Evolutionary conservation across 768 basidiomycete genomes (phyloP).

Genomic region (Tricholoma furcatifolium): DNA sequence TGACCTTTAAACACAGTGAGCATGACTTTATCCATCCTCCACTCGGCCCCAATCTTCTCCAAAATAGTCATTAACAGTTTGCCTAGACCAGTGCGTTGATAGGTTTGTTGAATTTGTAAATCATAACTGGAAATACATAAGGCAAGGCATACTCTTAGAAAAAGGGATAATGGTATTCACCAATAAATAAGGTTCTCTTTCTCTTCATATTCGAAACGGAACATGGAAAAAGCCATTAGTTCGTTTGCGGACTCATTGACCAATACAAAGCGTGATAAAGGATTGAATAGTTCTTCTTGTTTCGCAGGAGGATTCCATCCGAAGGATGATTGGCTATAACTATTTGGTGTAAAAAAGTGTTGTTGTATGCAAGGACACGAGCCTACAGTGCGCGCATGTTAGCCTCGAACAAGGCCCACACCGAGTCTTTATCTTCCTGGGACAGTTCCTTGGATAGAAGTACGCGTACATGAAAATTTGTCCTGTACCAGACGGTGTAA

Average conservation of each 20-base stretch:
- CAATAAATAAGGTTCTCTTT: slow-evolving; percentile 66
- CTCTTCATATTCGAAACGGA: slow-evolving; percentile 74
- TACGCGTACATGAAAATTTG: slow-evolving; percentile 17
- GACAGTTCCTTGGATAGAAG: slow-evolving; percentile 31
- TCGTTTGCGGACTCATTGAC: slow-evolving; percentile 25
- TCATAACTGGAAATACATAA: slow-evolving; percentile 58
- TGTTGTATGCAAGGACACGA: neutral
- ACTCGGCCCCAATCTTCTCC: slow-evolving; percentile 45
- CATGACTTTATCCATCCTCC: slow-evolving; percentile 66
- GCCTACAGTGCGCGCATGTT: slow-evolving; percentile 58
- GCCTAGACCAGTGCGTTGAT: slow-evolving; percentile 59
- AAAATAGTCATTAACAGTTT: slow-evolving; percentile 50
- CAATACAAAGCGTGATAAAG: slow-evolving; percentile 59
- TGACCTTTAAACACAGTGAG: slow-evolving; percentile 78
- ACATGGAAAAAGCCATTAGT: slow-evolving; percentile 49
- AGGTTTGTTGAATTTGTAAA: slow-evolving; percentile 52
- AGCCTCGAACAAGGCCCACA: slow-evolving; percentile 52
- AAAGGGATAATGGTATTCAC: slow-evolving; percentile 32
- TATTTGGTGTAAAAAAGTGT: slow-evolving; percentile 21
- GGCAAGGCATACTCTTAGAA: neutral
- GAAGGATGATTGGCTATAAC: slow-evolving; percentile 56
- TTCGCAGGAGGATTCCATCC: slow-evolving; percentile 65
- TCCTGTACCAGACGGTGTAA: neutral
- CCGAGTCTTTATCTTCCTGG: slow-evolving; percentile 33
- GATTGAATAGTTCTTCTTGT: slow-evolving; percentile 57